phyloP scores from a whole-genome alignment of 192 early-diverging fungal species.

The Allomyces macrogynus region DNA sequence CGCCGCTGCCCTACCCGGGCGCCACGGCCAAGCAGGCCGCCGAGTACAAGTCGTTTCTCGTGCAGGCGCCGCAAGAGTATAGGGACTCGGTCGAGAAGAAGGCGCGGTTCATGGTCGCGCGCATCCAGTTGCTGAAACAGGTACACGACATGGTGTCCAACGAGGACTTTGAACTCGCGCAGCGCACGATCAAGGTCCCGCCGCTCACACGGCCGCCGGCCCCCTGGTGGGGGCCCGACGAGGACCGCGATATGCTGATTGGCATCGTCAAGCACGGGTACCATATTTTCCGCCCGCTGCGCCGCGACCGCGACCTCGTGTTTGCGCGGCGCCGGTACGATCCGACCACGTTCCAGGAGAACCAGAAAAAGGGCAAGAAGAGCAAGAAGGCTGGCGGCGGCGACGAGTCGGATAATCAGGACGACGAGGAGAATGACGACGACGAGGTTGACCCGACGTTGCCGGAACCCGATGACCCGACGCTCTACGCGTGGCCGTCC shows the following conservation, averaged over 20 bases:
- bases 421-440: background rate
- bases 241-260: constrained; percentile 59
- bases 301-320: constrained; percentile 20
- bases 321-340: constrained; percentile 17
- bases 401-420: constrained; percentile 5
- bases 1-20: constrained; percentile 35
- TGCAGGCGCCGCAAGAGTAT: constrained; percentile 52
- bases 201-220: constrained; percentile 32
- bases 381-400: constrained; percentile 2
- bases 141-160: constrained; percentile 51
- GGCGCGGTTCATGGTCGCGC: constrained; percentile 41
- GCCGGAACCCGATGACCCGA: background rate
- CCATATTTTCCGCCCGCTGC: constrained; percentile 13
- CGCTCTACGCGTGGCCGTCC: constrained; percentile 20
- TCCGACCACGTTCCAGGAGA: background rate
- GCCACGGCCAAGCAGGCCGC: constrained; percentile 43
- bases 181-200: constrained; percentile 30
- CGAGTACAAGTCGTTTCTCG: constrained; percentile 46
- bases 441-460: background rate
- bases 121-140: constrained; percentile 54
- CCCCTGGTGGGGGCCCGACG: constrained; percentile 49
- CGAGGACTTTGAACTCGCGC: constrained; percentile 30
- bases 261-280: constrained; percentile 68
- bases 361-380: constrained; percentile 1
- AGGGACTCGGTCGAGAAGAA: constrained; percentile 50